Evolutionary conservation across 331 rosid genomes (phyloP).

Genomic region (Stylosanthes scabra): DNA sequence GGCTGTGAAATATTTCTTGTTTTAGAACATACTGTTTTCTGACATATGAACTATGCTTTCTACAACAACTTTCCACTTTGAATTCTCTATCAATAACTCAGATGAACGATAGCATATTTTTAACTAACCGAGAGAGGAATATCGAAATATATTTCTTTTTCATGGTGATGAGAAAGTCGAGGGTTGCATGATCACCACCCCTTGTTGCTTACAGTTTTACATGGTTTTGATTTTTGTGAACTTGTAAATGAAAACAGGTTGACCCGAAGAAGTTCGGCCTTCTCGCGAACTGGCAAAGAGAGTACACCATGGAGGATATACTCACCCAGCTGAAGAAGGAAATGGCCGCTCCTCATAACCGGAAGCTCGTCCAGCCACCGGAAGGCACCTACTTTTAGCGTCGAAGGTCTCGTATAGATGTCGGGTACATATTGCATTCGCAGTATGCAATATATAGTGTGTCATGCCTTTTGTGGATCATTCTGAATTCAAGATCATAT

Average conservation of each 20-base stretch:
- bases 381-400: conserved; percentile 98
- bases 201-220: neutral
- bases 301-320: conserved; percentile 97
- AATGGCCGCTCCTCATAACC: conserved; percentile 94
- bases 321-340: conserved; percentile 99
- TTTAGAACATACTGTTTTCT: conserved; percentile 9
- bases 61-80: neutral
- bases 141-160: too few species aligned
- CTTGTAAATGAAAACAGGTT: conserved; percentile 64
- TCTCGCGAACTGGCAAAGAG: conserved; percentile 97
- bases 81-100: too few species aligned
- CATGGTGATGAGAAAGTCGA: too few species aligned
- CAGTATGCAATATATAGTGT: conserved; percentile 75
- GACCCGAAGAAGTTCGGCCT: conserved; percentile 93
- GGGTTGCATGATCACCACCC: conserved; percentile 9
- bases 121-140: too few species aligned
- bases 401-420: conserved; percentile 51
- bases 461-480: conserved; percentile 67
- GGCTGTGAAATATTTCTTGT: conserved; percentile 10
- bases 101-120: neutral
- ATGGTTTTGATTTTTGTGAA: conserved; percentile 9
- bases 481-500: conserved; percentile 54
- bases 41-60: conserved; percentile 7
- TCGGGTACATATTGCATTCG: conserved; percentile 66
- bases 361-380: conserved; percentile 99